Evolutionary conservation across 2,329 filamentous ascomycete species (phyloP), one percentile per base, ranked within the genome.

Genomic region (Pezicula radicicola): DNA sequence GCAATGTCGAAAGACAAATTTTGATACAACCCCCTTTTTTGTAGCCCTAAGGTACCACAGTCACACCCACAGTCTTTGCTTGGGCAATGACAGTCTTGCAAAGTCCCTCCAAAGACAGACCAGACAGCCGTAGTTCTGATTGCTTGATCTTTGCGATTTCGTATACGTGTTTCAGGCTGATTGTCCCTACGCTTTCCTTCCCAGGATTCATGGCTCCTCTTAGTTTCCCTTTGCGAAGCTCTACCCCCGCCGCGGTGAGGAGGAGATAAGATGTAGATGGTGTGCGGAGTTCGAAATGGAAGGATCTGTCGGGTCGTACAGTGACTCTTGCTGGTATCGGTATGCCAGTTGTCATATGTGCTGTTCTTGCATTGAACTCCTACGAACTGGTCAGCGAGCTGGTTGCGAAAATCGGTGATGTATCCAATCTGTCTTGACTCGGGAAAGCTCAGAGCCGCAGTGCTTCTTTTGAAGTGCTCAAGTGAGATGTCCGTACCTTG

Each of bases 81-180:
- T 89, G 86, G 60, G 76, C 85, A 60, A 93, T 89, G 55, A 93
- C 76, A 50, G 84, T 83, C 71, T 80, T 85, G 73, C 88, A 91
- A 27, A 93, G 66, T 1, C 86, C 85, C 68, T 91, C 78, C 49
- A 92, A 70, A 45, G 81, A 79, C 62, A 90, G 68, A 2, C 88
- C 89, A 2, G 88, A 90, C 56, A 93, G 71, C 53, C 89, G 79
- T 55, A 85, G 74, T 72, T 94, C 89, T 49, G 80, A 76, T 60
- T 90, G 87, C 80, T 99, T 99, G 66, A 99, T 95, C 78, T 90
- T 92, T 59, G 94, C 94, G 71, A 99, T 97, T 75, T 97, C 93
- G 73, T 91, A 97, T 19, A 99, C 77, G 73, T 99, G 94, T 78
- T 99, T 99, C 65, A 99, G 74, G 64, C 88, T 94, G 51, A 99